Evolutionary conservation across 2,329 filamentous ascomycete genomes (phyloP), one percentile per base, ranked within the genome.

Genomic region (Exophiala sideris): DNA sequence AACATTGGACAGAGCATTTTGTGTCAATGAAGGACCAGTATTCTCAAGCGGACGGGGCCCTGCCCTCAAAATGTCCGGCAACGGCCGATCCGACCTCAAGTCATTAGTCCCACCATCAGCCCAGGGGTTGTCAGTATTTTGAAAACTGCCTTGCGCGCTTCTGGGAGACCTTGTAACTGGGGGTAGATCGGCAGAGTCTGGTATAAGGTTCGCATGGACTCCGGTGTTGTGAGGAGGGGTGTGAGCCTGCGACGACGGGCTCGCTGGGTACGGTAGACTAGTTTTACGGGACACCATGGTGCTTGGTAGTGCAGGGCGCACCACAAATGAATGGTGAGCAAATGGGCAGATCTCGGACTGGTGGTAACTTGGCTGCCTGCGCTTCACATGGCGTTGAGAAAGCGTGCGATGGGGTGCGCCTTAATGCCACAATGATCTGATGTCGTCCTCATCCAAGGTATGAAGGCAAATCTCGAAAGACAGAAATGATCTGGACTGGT

Each of bases 71-170:
- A 61, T 40, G 33, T 57, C 58, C 10, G 61, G 59, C 46, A 59
- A 39, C 21, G 55, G 58, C 35, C 54, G 50, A 47, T 56, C 52
- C n/a, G 50, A 48, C n/a, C 45, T 48, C 38, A 49, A 48, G 9
- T 54, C 51, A 20, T 51, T 35, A 6, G 21, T 38, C 20, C 45
- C 45, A 10, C 50, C 36, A 51, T 64, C 57, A 11, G 54, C 54
- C 63, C 63, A 65, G 14, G 63, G 63, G 46, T 65, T 65, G 39
- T 58, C 57, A 45, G 52, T 48, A n/a, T 60, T 58, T n/a, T 60
- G 45, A 36, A 55, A 60, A 34, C 38, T 18, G 6, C 39, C 14
- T n/a, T 44, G 41, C n/a, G 20, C 7, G 39, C 32, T 10, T 33
- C n/a, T 32, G 12, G 47, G 39, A 12, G 29, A 45, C 14, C 54